Evolutionary conservation across 768 basidiomycete genomes (phyloP).

Genomic region (Xanthoconium purpureum): DNA sequence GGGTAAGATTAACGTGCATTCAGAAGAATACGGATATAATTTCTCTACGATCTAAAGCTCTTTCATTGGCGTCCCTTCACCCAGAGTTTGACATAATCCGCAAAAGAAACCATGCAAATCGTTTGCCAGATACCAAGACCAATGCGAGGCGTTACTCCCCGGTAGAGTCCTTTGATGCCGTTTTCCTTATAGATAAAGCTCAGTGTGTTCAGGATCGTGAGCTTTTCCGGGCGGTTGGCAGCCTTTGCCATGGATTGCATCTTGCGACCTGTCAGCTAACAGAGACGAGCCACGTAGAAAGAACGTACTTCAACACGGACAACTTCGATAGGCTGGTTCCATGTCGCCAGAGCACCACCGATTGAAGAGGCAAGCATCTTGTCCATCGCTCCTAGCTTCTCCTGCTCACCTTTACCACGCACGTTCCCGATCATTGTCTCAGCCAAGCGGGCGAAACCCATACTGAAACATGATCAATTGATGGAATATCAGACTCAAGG

Average conservation of each 20-base stretch:
- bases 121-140: slow-evolving; percentile 97
- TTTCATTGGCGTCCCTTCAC: slow-evolving; percentile 43
- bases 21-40: slow-evolving; percentile 19
- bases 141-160: slow-evolving; percentile 96
- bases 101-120: slow-evolving; percentile 98
- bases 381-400: slow-evolving; percentile 72
- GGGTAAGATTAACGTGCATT: slow-evolving; percentile 12
- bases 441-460: slow-evolving; percentile 94
- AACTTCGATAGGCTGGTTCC: slow-evolving; percentile 99
- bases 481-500: background rate
- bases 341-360: slow-evolving; percentile 94
- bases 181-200: slow-evolving; percentile 96
- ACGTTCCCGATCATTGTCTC: slow-evolving; percentile 75
- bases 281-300: background rate
- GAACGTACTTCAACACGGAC: slow-evolving; percentile 83
- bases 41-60: slow-evolving; percentile 19
- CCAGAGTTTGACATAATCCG: slow-evolving; percentile 92
- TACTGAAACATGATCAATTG: slow-evolving; percentile 44
- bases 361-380: slow-evolving; percentile 87
- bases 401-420: slow-evolving; percentile 75
- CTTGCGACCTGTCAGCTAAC: slow-evolving; percentile 38
- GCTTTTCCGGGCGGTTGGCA: slow-evolving; percentile 83
- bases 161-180: slow-evolving; percentile 93
- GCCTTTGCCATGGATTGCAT: slow-evolving; percentile 99
- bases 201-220: slow-evolving; percentile 89